phyloP scores from a whole-genome alignment of 2,329 filamentous ascomycete genomes.

The Penicillium sp. region DNA sequence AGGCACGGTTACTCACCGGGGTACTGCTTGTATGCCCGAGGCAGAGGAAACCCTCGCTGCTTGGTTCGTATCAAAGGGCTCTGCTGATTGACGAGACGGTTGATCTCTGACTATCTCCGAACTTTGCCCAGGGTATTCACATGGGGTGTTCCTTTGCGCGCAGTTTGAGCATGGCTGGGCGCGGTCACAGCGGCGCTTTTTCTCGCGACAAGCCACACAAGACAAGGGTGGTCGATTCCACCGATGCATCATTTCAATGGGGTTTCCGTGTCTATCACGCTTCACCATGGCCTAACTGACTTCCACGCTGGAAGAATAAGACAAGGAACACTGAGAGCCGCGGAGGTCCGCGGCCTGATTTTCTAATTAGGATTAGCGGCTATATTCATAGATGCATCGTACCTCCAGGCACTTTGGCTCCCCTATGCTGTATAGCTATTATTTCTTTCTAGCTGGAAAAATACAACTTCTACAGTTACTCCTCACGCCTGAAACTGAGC shows the following conservation, averaged over 20 bases:
- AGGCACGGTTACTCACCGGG: background rate
- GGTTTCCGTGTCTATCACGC: conserved; percentile 7
- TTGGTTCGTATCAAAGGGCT: background rate
- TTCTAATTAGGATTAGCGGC: background rate
- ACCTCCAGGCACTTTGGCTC: too few relatives aligned
- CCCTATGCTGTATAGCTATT: too few relatives aligned
- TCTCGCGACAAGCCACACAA: conserved; percentile 21
- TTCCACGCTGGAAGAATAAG: background rate
- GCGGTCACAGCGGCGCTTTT: conserved; percentile 26
- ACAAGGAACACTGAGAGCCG: background rate
- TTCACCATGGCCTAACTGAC: conserved; percentile 8
- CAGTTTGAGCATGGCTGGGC: conserved; percentile 25
- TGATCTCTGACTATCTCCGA: background rate
- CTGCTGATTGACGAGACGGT: background rate
- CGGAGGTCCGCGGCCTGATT: background rate
- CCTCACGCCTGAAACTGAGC: too few relatives aligned
- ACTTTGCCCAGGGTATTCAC: conserved; percentile 17
- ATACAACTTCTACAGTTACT: too few relatives aligned
- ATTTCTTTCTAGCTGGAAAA: too few relatives aligned
- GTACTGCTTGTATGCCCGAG: background rate
- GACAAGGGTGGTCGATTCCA: conserved; percentile 18
- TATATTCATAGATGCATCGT: too few relatives aligned
- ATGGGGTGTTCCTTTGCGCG: conserved; percentile 16
- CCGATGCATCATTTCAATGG: conserved; percentile 38
- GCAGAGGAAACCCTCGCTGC: background rate